These are phyloP conservation scores for Penicillium macrosclerotiorum DNA, from an alignment of 495 filamentous ascomycete species.

Conservation along the genomic window DNA sequence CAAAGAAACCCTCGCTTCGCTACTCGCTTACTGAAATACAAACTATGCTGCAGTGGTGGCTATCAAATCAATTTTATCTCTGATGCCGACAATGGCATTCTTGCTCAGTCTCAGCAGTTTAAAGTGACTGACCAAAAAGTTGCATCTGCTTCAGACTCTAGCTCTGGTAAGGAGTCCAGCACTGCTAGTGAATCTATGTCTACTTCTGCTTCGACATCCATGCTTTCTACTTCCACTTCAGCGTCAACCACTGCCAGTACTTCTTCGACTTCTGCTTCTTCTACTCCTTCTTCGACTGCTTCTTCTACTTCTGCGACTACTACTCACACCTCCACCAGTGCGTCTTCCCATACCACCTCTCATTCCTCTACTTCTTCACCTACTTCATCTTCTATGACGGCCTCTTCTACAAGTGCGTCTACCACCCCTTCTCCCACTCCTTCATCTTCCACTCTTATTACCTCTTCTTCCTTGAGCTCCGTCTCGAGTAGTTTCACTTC, in stretches of 20 bases:
- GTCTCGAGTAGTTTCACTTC: conserved; percentile 7
- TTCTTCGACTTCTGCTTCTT: conserved; percentile 19
- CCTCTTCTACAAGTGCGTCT: conserved; percentile 18
- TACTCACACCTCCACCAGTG: conserved; percentile 27
- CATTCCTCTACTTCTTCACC: conserved; percentile 19
- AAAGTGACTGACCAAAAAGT: conserved; percentile 22
- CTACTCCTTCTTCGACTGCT: conserved; percentile 20
- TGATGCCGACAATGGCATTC: conserved; percentile 22
- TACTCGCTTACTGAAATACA: no score
- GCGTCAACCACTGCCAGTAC: conserved; percentile 12
- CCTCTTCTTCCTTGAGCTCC: conserved; percentile 1
- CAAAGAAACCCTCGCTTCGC: no score
- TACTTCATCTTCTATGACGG: conserved; percentile 23
- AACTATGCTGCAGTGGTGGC: conserved; percentile 16
- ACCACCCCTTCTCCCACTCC: conserved; percentile 7
- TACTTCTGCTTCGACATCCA: conserved; percentile 11
- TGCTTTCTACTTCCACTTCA: conserved; percentile 18
- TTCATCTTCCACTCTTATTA: conserved; percentile 2
- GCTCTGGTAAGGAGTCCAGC: conserved; percentile 33
- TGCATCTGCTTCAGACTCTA: conserved; percentile 15
- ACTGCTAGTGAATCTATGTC: conserved; percentile 24
- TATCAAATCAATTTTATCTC: conserved; percentile 38
- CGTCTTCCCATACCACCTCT: conserved; percentile 23
- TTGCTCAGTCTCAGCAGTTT: conserved; percentile 37
- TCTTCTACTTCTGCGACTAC: conserved; percentile 21